Conservation (phyloP, 805 yeast genomes). For the Candida dendrica region DNA sequence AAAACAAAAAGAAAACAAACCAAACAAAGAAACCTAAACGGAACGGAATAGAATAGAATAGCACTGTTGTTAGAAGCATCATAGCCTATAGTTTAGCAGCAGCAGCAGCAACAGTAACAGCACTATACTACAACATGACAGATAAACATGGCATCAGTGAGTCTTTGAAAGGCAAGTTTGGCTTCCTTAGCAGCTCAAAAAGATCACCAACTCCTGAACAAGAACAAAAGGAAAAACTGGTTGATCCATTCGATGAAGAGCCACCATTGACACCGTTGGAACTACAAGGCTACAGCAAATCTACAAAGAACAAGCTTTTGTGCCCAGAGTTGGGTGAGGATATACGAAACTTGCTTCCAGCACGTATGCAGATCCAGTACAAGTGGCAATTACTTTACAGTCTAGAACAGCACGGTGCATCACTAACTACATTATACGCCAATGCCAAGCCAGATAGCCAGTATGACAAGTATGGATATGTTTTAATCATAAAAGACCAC, state of each 20-base stretch:
- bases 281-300: conserved; percentile 51
- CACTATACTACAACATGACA: not conserved
- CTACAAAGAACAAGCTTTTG: conserved; percentile 54
- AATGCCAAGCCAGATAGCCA: conserved; percentile 37
- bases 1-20: too few species aligned
- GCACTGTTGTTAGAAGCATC: too few species aligned
- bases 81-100: too few species aligned
- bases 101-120: too few species aligned
- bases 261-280: conserved; percentile 48
- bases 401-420: conserved; percentile 89
- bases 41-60: too few species aligned
- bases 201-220: not conserved
- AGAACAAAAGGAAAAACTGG: not conserved
- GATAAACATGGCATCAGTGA: not conserved
- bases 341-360: conserved; percentile 65
- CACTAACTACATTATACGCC: conserved; percentile 69
- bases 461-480: conserved; percentile 56
- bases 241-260: not conserved
- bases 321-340: conserved; percentile 64
- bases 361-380: conserved; percentile 68
- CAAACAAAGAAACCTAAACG: too few species aligned
- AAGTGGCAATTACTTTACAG: conserved; percentile 77
- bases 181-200: not conserved
- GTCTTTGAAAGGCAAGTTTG: not conserved
- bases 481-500: conserved; percentile 64